Base-by-base conservation (phyloP, 768 basidiomycete genomes). In the Tylopilus intermedius region DNA sequence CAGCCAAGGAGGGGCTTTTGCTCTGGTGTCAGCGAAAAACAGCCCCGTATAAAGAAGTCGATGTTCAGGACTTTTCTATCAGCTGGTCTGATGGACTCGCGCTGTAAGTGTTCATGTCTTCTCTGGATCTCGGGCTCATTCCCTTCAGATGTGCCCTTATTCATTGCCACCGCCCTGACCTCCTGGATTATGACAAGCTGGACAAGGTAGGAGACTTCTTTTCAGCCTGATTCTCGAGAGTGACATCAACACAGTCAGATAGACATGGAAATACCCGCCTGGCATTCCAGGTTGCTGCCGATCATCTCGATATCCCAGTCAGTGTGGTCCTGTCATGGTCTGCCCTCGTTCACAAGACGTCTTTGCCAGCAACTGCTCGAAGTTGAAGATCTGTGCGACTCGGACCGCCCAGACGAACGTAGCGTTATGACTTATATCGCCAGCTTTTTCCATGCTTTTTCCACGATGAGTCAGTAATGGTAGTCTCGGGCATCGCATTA, bases 11-110 rank as follows among this genome's bases (percentile, higher is more conserved):
- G 66, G 96, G 96, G 32, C 79, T 99, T 10, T 75, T 99, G 4
- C 80, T 99, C 4, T 99, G 96, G 96, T 96, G 94, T 74, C 96
- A 98, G 65, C 84, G 96, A 50, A 96, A 95, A 72, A 99, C 96
- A 0, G 83, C 79, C 32, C 83, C 84, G 0, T 98, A 99, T 72
- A 81, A 81, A 57, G 91, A 95, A 62, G 94, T 98, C 11, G 73
- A 97, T 53, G 91, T 99, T 14, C 84, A 91, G 71, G 91, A 98
- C 65, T 99, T 99, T 67, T 89, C 92, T 13, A 65, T 79, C 37
- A 93, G 90, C 66, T 99, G 94, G 89, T 86, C 86, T 33, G 93
- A 97, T 69, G 96, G 96, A 40, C 81, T 98, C 53, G 95, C 95
- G 37, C 74, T 99, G 94, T 94, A 70, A 66, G 87, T 57, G 57